Percentiles rank a stretch among this genome's conserved stretches.
Conservation (phyloP, 768 basidiomycete genomes). For the Termitomyces sp. region DNA sequence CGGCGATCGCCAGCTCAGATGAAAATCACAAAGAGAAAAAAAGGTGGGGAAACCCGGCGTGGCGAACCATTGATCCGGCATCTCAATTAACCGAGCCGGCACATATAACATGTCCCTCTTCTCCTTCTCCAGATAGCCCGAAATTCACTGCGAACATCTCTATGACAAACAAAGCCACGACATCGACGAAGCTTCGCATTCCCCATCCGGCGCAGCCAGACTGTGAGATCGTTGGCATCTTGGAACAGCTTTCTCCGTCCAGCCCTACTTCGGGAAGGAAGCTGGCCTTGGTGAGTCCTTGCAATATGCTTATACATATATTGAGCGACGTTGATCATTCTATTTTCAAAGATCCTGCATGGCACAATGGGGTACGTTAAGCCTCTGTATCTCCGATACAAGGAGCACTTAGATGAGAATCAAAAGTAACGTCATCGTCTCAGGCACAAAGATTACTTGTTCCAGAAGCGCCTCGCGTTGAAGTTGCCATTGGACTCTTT, state of each 20-base stretch:
- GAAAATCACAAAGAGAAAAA: too few relatives aligned
- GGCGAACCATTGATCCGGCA: neutral
- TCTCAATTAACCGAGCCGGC: neutral
- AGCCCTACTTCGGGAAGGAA: conserved; percentile 50
- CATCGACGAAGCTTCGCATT: conserved; percentile 47
- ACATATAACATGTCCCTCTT: neutral
- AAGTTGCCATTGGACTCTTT: conserved; percentile 74
- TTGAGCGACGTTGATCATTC: conserved; percentile 12
- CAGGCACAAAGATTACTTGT: conserved; percentile 85
- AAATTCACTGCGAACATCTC: neutral
- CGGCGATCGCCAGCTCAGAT: neutral
- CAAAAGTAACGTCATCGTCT: conserved; percentile 17
- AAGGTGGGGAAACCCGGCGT: neutral
- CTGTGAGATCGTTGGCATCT: conserved; percentile 47
- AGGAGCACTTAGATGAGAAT: conserved; percentile 12
- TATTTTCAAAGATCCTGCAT: conserved; percentile 58
- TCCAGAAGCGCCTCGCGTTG: conserved; percentile 65
- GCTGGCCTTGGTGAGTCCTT: conserved; percentile 55
- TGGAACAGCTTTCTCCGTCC: conserved; percentile 54
- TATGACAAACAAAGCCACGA: conserved; percentile 24
- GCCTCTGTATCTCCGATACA: conserved; percentile 19
- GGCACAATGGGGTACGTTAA: conserved; percentile 67
- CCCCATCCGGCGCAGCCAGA: conserved; percentile 40
- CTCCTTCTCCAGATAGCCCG: neutral
- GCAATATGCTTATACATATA: conserved; percentile 2